A percentile compares a stretch with the other conserved stretches of the same genome.
Conservation (phyloP, 345 rosid species). For the Camelina laxa region DNA sequence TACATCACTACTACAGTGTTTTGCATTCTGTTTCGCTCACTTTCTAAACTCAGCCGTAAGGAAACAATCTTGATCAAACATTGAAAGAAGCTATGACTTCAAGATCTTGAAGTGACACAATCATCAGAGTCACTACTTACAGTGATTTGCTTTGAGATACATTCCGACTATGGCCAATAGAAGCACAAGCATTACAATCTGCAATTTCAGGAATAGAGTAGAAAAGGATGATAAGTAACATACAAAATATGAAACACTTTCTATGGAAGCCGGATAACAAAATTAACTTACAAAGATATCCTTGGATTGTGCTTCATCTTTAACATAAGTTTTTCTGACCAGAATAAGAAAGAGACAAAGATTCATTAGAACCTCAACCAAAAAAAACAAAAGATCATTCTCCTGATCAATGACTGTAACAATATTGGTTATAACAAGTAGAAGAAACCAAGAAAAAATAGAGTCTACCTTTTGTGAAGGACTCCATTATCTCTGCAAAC, state of each 20-base stretch:
- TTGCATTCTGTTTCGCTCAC: no score
- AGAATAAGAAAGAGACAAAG: conserved; percentile 10
- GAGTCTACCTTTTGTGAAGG: conserved; percentile 56
- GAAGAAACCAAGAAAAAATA: conserved; percentile 1
- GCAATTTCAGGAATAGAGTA: conserved; percentile 28
- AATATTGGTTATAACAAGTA: background rate
- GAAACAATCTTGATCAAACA: background rate
- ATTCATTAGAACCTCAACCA: conserved; percentile 6
- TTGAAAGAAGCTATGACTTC: background rate
- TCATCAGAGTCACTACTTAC: background rate
- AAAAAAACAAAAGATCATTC: background rate
- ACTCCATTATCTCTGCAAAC: conserved; percentile 65
- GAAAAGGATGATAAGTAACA: background rate
- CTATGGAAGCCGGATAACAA: background rate
- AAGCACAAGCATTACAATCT: conserved; percentile 51
- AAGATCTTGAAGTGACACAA: background rate
- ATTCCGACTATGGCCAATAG: conserved; percentile 50
- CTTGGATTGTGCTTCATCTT: conserved; percentile 35
- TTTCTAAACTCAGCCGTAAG: no score
- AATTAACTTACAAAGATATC: conserved; percentile 29
- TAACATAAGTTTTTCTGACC: conserved; percentile 62
- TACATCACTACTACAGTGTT: no score
- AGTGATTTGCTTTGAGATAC: conserved; percentile 40
- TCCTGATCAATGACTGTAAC: background rate
- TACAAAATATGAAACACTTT: background rate